Evolutionary conservation across 2,329 filamentous ascomycete genomes (phyloP).

Genomic region (Venturia nashicola): DNA sequence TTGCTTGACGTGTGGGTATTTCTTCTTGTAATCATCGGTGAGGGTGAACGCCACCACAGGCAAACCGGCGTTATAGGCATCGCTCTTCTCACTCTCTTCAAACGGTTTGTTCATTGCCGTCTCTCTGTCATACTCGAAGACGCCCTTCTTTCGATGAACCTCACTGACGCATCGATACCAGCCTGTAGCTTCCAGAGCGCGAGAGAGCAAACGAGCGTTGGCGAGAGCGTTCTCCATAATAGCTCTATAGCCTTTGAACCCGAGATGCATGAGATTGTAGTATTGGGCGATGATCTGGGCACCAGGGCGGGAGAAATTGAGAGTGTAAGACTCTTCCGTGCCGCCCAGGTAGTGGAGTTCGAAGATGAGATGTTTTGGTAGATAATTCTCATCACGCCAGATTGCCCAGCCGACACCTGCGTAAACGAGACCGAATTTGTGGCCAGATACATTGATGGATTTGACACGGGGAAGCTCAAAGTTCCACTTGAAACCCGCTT

Average conservation of each 20-base stretch:
- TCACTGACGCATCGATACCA: constrained; percentile 56
- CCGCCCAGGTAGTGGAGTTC: constrained; percentile 60
- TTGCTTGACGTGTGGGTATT: constrained; percentile 53
- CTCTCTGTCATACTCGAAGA: constrained; percentile 26
- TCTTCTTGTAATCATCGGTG: constrained; percentile 46
- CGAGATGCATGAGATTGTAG: constrained; percentile 60
- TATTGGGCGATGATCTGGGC: constrained; percentile 61
- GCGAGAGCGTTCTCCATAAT: constrained; percentile 55
- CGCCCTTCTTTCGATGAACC: constrained; percentile 48
- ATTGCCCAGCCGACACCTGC: constrained; percentile 60
- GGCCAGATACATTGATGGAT: constrained; percentile 53
- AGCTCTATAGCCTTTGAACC: constrained; percentile 49
- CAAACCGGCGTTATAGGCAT: constrained; percentile 50
- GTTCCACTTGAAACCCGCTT: constrained; percentile 45
- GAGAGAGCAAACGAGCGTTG: constrained; percentile 52
- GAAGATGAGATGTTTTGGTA: constrained; percentile 58
- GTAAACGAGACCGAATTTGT: constrained; percentile 53
- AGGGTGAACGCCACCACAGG: constrained; percentile 58
- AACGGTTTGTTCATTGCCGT: constrained; percentile 26
- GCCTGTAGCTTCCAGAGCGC: constrained; percentile 50
- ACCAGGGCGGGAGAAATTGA: constrained; percentile 62
- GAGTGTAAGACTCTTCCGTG: constrained; percentile 57
- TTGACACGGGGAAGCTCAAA: constrained; percentile 43
- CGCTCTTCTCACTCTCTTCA: constrained; percentile 39
- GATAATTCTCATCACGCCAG: constrained; percentile 51